These are phyloP conservation scores for Fomitopsis serialis DNA, from an alignment of 768 basidiomycete genomes.

Conservation along the genomic window DNA sequence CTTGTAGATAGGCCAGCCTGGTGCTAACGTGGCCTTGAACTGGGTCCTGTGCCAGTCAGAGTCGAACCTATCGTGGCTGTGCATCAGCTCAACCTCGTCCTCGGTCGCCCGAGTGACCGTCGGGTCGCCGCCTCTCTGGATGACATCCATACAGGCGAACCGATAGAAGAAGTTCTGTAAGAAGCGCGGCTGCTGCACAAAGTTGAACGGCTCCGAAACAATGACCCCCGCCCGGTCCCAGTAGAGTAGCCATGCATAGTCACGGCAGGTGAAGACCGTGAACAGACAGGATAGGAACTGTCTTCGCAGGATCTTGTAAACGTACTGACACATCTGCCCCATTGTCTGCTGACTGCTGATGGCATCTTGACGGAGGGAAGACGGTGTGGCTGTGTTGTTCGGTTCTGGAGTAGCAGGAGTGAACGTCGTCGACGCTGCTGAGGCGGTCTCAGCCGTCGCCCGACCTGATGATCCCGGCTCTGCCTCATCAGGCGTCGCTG, in stretches of 20 bases:
- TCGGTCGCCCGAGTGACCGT: background rate
- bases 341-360: no score
- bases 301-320: background rate
- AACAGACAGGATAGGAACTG: background rate
- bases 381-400: no score
- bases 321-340: background rate
- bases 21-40: background rate
- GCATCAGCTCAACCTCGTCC: background rate
- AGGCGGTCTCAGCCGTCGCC: no score
- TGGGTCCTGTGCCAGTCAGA: background rate
- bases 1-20: background rate
- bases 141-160: background rate
- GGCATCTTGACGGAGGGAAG: no score
- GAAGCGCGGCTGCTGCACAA: background rate
- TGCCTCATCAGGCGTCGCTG: no score
- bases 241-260: background rate
- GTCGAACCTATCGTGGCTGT: background rate
- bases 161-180: slow-evolving; percentile 2
- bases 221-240: slow-evolving; percentile 7
- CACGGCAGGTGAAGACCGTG: background rate
- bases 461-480: no score
- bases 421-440: no score
- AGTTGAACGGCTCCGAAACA: slow-evolving; percentile 1
- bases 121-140: slow-evolving; percentile 4
- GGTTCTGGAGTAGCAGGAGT: no score